phyloP scores from a whole-genome alignment of 495 filamentous ascomycete genomes.

The Penicillium salamii region DNA sequence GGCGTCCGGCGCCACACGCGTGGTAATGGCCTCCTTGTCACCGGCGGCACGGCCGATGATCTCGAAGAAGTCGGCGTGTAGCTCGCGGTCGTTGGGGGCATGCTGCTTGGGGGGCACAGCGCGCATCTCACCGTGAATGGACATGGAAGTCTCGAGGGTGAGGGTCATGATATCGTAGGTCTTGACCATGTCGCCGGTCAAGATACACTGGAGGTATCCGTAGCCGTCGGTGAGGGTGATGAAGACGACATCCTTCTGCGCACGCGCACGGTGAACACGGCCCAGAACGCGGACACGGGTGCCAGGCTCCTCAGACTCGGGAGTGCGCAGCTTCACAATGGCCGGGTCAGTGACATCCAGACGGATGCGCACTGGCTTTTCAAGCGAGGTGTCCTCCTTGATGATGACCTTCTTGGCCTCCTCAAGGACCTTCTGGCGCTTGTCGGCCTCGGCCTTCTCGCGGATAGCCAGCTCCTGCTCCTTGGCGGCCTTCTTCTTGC shows the following conservation, averaged over 20 bases:
- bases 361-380: conserved; percentile 72
- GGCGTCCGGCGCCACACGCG: conserved; percentile 75
- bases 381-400: conserved; percentile 75
- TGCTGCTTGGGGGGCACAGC: conserved; percentile 74
- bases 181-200: conserved; percentile 81
- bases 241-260: conserved; percentile 86
- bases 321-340: conserved; percentile 58
- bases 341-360: conserved; percentile 61
- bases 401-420: conserved; percentile 87
- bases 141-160: conserved; percentile 84
- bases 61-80: conserved; percentile 91
- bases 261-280: conserved; percentile 77
- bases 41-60: conserved; percentile 81
- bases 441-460: conserved; percentile 70
- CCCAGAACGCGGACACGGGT: conserved; percentile 81
- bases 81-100: conserved; percentile 84
- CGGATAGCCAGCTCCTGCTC: conserved; percentile 63
- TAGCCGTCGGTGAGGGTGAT: conserved; percentile 86
- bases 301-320: conserved; percentile 55
- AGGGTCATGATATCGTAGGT: conserved; percentile 90
- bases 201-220: conserved; percentile 83
- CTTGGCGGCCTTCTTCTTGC: conserved; percentile 77
- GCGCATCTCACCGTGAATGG: conserved; percentile 84
- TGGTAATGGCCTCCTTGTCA: conserved; percentile 92
- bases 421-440: conserved; percentile 64